Evolutionary conservation across 495 filamentous ascomycete species (phyloP), one percentile per base, ranked within the genome.

Genomic region (Bombardia bombarda): DNA sequence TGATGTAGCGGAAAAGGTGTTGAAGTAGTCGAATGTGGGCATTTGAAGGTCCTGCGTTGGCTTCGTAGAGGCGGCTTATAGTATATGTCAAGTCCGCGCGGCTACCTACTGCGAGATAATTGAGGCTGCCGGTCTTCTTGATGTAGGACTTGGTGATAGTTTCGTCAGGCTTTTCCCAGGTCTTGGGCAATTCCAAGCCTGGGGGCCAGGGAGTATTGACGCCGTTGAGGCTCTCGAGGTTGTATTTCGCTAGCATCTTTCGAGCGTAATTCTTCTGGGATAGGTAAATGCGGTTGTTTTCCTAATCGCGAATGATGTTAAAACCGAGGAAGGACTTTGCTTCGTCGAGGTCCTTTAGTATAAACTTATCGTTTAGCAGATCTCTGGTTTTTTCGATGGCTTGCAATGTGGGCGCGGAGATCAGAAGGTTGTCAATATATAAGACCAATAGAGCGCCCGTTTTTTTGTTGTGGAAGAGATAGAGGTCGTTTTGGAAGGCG

Each of bases 41-140:
- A n/a, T 36, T 25, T 21, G 32, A 37, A 0, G 32, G 32, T 28
- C 25, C 25, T 18, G 32, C 21, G 14, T 44, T 44, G 32, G 32
- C 42, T 30, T 44, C 42, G 14, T 22, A 37, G 13, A 44, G 42
- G 2, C 33, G 17, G 2, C 14, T 14, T 5, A 37, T 23, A 7
- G 32, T 44, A n/a, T 37, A 34, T 44, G 32, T 44, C 20, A 44
- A 37, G 23, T 44, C 32, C n/a, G 32, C 2, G 8, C 32, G n/a
- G n/a, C 10, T 42, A 17, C 40, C 40, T 4, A 18, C 21, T 3
- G 40, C 16, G 4, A 42, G 18, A 8, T 34, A 44, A 19, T 44
- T 44, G 0, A 36, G 22, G 6, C 20, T 37, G 5, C 42, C 42
- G 4, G 32, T 44, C 13, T 33, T 36, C 21, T 37, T 44, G 5